These are phyloP conservation scores for Raffaelea deltoideospora DNA, from an alignment of 2,329 filamentous ascomycete genomes.

Conservation along the genomic window DNA sequence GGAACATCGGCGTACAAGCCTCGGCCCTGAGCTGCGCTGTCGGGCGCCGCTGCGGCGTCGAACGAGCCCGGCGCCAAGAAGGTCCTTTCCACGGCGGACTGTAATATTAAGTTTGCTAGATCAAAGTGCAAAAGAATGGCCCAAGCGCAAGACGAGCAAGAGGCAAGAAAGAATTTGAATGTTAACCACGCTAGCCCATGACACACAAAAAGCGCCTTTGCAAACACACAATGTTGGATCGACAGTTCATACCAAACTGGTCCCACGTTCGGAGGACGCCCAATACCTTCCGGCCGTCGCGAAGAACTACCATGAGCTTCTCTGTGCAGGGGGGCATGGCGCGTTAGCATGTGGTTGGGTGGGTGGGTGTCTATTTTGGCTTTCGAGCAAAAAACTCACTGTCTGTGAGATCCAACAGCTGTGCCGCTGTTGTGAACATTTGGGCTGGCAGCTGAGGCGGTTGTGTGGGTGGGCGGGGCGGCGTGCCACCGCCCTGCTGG, in stretches of 20 bases:
- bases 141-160: background rate
- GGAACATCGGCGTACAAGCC: slow-evolving; percentile 69
- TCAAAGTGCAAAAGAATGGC: background rate
- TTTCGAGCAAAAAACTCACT: too few relatives aligned
- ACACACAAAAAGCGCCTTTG: background rate
- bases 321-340: slow-evolving; percentile 36
- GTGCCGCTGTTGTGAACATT: slow-evolving; percentile 96
- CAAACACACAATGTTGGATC: too few relatives aligned
- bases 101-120: slow-evolving; percentile 85
- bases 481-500: slow-evolving; percentile 14
- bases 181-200: too few relatives aligned
- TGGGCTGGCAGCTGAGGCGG: slow-evolving; percentile 65
- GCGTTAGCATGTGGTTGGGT: background rate
- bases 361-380: too few relatives aligned
- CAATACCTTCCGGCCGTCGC: slow-evolving; percentile 87
- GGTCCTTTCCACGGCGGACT: slow-evolving; percentile 80
- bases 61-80: slow-evolving; percentile 44
- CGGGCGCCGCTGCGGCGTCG: slow-evolving; percentile 15
- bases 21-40: slow-evolving; percentile 17
- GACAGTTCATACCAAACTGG: slow-evolving; percentile 82
- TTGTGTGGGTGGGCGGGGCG: slow-evolving; percentile 24
- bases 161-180: too few relatives aligned
- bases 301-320: slow-evolving; percentile 81
- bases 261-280: slow-evolving; percentile 93
- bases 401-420: slow-evolving; percentile 89